Evolutionary conservation across 345 rosid genomes (phyloP).

Genomic region (Camelina neglecta): DNA sequence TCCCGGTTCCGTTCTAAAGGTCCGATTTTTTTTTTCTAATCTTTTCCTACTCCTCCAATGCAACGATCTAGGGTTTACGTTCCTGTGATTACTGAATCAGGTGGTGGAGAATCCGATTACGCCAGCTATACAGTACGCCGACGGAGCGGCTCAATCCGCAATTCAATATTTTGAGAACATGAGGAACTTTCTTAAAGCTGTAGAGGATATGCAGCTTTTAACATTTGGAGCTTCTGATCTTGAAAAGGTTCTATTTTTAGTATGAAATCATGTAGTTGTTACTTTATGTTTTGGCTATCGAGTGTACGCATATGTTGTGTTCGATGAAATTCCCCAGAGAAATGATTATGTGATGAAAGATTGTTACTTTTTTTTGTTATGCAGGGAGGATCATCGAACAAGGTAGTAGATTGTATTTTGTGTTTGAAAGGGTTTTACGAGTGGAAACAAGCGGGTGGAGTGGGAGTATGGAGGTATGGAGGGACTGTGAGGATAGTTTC

Average conservation of each 20-base stretch:
- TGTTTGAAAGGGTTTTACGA: conserved; percentile 92
- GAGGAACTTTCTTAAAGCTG: conserved; percentile 95
- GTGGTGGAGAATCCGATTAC: conserved; percentile 84
- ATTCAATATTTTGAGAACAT: conserved; percentile 97
- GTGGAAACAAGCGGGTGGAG: conserved; percentile 96
- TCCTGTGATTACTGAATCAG: conserved; percentile 29
- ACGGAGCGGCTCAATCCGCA: conserved; percentile 97
- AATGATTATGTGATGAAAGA: not conserved
- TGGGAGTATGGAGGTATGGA: conserved; percentile 97
- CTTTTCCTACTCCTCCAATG: too few species aligned
- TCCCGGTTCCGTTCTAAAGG: conserved; percentile 96
- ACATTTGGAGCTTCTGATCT: conserved; percentile 94
- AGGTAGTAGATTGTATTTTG: conserved; percentile 96
- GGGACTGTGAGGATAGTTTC: conserved; percentile 91
- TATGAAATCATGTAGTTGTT: not conserved
- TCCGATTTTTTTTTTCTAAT: conserved; percentile 7
- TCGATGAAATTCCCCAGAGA: conserved; percentile 21
- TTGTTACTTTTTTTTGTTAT: not conserved
- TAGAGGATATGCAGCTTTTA: conserved; percentile 91
- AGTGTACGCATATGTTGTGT: not conserved
- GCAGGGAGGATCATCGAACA: conserved; percentile 94
- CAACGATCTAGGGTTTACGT: too few species aligned
- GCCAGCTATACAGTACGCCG: conserved; percentile 65
- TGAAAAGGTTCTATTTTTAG: conserved; percentile 64
- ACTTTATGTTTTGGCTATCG: not conserved